Evolutionary conservation across 768 basidiomycete species (phyloP).

Genomic region (Russula sp.): DNA sequence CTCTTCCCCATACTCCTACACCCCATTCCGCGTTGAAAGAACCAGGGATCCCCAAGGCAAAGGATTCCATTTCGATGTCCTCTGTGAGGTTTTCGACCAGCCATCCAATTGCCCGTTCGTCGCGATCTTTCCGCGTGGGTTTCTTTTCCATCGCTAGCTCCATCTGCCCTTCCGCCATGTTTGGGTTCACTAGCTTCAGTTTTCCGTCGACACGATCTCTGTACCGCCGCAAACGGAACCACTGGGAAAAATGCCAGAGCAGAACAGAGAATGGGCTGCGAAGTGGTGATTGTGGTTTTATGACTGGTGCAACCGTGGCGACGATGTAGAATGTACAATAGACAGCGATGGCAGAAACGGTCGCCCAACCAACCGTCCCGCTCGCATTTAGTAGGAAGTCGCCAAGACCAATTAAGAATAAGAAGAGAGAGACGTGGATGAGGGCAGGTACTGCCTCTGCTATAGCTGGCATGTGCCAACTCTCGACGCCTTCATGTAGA

Average conservation of each 20-base stretch:
- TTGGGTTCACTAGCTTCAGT: slow-evolving; percentile 1
- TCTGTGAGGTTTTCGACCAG: not conserved
- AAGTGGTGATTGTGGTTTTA: slow-evolving; percentile 12
- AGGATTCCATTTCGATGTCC: slow-evolving; percentile 18
- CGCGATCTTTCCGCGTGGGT: slow-evolving; percentile 5
- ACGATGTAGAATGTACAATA: slow-evolving; percentile 16
- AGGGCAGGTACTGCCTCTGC: slow-evolving; percentile 43
- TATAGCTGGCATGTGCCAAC: slow-evolving; percentile 37
- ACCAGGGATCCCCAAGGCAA: slow-evolving; percentile 15
- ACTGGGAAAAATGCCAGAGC: slow-evolving; percentile 10
- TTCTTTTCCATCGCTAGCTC: slow-evolving; percentile 19
- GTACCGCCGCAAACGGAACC: not conserved
- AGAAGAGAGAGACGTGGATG: slow-evolving; percentile 43
- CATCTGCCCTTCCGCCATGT: slow-evolving; percentile 18
- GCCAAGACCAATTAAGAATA: slow-evolving; percentile 46
- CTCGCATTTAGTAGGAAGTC: slow-evolving; percentile 37
- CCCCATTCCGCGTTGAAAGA: slow-evolving; percentile 13
- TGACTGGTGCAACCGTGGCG: slow-evolving; percentile 8
- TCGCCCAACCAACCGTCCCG: slow-evolving; percentile 2
- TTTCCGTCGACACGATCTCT: not conserved
- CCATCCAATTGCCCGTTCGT: slow-evolving; percentile 18
- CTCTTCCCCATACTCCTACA: slow-evolving; percentile 3
- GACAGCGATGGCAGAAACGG: not conserved
- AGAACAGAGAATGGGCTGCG: slow-evolving; percentile 10
- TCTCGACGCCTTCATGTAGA: slow-evolving; percentile 33